Evolutionary conservation across 1,284 basidiomycete genomes (phyloP).

Genomic region (Jaminaea rosea): DNA sequence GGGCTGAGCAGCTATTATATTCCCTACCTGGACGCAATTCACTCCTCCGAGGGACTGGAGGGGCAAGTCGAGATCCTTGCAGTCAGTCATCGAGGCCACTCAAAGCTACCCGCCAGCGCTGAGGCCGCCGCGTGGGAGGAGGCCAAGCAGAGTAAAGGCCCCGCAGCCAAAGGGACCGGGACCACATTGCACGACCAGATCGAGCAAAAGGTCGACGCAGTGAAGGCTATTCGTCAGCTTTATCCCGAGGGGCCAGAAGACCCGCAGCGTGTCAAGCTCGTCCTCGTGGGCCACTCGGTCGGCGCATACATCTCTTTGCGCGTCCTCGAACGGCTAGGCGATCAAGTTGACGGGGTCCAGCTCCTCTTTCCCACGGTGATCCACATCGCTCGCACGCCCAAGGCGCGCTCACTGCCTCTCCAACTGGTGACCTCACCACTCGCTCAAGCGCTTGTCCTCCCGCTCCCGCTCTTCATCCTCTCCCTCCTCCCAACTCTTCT

Average conservation of each 20-base stretch:
- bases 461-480: constrained; percentile 18
- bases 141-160: too few species aligned
- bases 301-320: constrained; percentile 28
- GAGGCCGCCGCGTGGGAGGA: too few species aligned
- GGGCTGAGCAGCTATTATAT: constrained; percentile 29
- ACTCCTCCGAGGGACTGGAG: constrained; percentile 2
- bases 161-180: constrained; percentile 10
- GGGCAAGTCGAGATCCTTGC: constrained; percentile 20
- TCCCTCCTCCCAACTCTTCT: constrained; percentile 19
- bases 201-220: constrained; percentile 21
- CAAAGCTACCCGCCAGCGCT: constrained; percentile 11
- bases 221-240: constrained; percentile 13
- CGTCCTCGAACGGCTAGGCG: constrained; percentile 14
- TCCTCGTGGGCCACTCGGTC: constrained; percentile 27
- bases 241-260: constrained; percentile 12
- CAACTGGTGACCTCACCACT: constrained; percentile 1
- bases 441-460: constrained; percentile 12
- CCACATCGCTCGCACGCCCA: constrained; percentile 27
- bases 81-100: constrained; percentile 29
- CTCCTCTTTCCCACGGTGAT: constrained; percentile 29
- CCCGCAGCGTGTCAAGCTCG: constrained; percentile 13
- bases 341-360: constrained; percentile 20
- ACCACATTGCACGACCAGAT: constrained; percentile 22
- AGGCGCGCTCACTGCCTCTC: constrained; percentile 13
- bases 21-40: constrained; percentile 16